These are phyloP conservation scores for Zymoseptoria tritici DNA, from an alignment of 2,329 filamentous ascomycete species.

Conservation along the genomic window DNA sequence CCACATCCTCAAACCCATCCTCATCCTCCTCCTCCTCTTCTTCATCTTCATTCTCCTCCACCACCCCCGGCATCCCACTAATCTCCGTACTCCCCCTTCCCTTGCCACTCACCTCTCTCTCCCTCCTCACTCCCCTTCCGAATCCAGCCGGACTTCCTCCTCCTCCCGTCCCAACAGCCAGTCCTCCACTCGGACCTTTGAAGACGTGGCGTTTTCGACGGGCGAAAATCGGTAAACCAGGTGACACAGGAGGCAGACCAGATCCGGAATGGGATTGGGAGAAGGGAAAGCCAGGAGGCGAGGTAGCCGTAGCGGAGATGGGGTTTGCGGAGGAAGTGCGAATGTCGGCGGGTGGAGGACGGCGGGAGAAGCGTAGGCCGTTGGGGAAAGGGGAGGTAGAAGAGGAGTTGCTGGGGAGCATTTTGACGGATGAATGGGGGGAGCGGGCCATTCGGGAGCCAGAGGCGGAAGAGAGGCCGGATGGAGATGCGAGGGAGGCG, in stretches of 20 bases:
- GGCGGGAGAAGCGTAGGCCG: slow-evolving; percentile 61
- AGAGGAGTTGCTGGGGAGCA: slow-evolving; percentile 64
- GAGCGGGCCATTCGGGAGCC: slow-evolving; percentile 59
- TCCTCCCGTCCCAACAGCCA: slow-evolving; percentile 43
- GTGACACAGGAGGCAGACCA: slow-evolving; percentile 44
- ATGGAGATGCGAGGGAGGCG: slow-evolving; percentile 39
- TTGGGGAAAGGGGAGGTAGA: slow-evolving; percentile 62
- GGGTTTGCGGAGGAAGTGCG: slow-evolving; percentile 8
- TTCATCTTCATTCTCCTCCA: slow-evolving; percentile 28
- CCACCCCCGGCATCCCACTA: slow-evolving; percentile 44
- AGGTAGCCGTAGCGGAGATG: neutral
- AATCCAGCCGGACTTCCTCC: slow-evolving; percentile 25
- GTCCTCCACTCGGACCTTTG: slow-evolving; percentile 54
- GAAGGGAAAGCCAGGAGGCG: neutral
- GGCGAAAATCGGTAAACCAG: slow-evolving; percentile 63
- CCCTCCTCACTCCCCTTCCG: slow-evolving; percentile 10
- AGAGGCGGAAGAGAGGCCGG: slow-evolving; percentile 42
- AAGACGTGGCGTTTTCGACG: slow-evolving; percentile 75
- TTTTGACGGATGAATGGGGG: slow-evolving; percentile 86
- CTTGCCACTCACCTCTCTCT: slow-evolving; percentile 50
- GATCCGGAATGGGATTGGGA: neutral
- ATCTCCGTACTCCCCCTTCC: slow-evolving; percentile 67
- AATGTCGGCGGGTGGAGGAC: slow-evolving; percentile 26
- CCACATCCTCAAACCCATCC: slow-evolving; percentile 3
- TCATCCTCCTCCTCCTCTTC: slow-evolving; percentile 25